Percentiles rank a stretch among this genome's conserved stretches.
Evolutionary conservation across 1,139 yeast species (phyloP).

Genomic region (Saccharomyces pastorianus): DNA sequence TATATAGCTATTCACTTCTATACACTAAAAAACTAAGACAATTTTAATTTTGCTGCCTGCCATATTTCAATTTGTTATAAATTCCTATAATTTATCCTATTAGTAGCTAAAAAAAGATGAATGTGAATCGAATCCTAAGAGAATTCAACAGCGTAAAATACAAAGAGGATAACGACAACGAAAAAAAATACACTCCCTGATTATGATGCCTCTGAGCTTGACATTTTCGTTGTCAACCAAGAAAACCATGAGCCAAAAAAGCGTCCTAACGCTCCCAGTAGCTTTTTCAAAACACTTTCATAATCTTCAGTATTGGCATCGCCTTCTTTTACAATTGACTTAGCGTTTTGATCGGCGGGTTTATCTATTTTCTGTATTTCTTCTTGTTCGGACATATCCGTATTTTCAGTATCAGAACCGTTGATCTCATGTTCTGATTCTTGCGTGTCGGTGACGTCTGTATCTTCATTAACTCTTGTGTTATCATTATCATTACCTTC

Average conservation of each 20-base stretch:
- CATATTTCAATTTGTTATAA: not conserved
- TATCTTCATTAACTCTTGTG: not conserved
- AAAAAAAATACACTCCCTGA: not conserved
- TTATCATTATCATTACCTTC: not conserved
- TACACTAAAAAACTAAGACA: not conserved
- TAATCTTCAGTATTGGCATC: constrained; percentile 12
- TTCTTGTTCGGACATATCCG: not conserved
- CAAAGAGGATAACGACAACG: not conserved
- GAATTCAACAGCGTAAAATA: not conserved
- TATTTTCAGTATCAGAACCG: not conserved
- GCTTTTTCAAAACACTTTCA: constrained; percentile 14
- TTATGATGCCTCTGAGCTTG: not conserved
- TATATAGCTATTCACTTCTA: not conserved
- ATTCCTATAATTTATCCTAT: not conserved
- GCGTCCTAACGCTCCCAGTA: constrained; percentile 7
- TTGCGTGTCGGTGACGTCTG: constrained; percentile 1
- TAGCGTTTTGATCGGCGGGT: constrained; percentile 2
- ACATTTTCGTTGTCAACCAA: constrained; percentile 7
- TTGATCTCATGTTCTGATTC: not conserved
- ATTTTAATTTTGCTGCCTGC: not conserved
- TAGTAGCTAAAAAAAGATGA: not conserved
- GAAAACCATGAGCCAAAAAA: constrained; percentile 11
- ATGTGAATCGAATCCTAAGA: not conserved
- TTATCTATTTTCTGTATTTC: not conserved
- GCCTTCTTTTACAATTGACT: constrained; percentile 5